phyloP scores from a whole-genome alignment of 1,284 basidiomycete genomes.

The Marasmius tenuissimus region DNA sequence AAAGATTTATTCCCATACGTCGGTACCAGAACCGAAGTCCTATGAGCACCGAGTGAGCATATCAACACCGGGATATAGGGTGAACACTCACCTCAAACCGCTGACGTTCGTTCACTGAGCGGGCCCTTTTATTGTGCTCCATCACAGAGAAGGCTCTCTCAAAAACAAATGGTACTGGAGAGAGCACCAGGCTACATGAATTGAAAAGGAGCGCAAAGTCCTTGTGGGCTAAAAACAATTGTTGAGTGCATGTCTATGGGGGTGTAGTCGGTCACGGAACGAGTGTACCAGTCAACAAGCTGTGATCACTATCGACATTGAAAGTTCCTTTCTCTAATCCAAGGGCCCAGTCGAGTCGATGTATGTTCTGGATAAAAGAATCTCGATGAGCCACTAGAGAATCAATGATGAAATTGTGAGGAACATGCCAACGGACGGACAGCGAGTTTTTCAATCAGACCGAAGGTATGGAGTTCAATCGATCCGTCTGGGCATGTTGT shows the following conservation, averaged over 20 bases:
- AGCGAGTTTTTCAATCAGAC: background rate
- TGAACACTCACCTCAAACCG: background rate
- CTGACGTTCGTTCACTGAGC: background rate
- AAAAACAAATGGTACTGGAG: background rate
- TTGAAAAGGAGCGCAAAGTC: background rate
- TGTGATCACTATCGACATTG: background rate
- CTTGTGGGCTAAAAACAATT: background rate
- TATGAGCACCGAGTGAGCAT: background rate
- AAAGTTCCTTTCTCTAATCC: background rate
- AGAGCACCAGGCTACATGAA: background rate
- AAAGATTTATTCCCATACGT: background rate
- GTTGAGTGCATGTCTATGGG: background rate
- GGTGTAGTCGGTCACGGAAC: background rate
- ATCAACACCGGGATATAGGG: background rate
- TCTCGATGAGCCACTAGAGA: background rate
- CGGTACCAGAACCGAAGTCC: background rate
- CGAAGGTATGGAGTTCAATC: background rate
- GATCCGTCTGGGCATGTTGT: background rate
- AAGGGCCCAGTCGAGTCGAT: background rate
- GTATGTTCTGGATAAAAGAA: background rate
- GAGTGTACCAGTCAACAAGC: background rate
- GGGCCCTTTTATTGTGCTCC: background rate
- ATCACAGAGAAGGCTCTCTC: background rate
- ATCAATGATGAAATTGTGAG: background rate
- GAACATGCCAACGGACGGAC: background rate